Evolutionary conservation across 176 grass and related monocot genomes (phyloP).

Genomic region (Alopecurus myosuroides): DNA sequence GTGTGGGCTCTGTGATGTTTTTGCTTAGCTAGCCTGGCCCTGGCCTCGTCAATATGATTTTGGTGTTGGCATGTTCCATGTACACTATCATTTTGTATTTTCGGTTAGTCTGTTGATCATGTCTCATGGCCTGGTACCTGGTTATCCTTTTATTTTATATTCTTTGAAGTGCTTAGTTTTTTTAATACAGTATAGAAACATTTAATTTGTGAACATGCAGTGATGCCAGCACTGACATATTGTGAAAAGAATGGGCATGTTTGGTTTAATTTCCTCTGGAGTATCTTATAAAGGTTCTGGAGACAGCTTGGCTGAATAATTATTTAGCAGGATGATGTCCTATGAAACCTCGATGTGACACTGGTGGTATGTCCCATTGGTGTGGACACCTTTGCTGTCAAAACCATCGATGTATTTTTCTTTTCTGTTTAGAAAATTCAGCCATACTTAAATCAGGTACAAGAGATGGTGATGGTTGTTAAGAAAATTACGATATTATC

Average conservation of each 20-base stretch:
- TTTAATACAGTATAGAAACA: neutral
- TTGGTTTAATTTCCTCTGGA: neutral
- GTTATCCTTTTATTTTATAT: neutral
- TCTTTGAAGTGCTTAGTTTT: neutral
- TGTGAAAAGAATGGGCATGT: slow-evolving; percentile 8
- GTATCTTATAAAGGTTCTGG: neutral
- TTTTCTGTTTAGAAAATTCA: neutral
- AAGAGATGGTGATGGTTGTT: neutral
- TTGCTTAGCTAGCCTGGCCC: slow-evolving; percentile 2
- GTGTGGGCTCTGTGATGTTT: neutral
- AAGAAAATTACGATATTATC: neutral
- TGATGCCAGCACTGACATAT: neutral
- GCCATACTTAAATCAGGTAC: neutral
- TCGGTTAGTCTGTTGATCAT: neutral
- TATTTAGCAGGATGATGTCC: neutral
- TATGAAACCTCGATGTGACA: slow-evolving; percentile 4
- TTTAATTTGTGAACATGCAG: neutral
- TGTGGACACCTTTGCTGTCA: neutral
- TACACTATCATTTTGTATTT: neutral
- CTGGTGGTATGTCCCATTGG: neutral
- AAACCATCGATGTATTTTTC: neutral
- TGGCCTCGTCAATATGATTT: neutral
- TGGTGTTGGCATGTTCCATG: neutral
- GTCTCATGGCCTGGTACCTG: neutral
- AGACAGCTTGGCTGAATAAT: slow-evolving; percentile 19